Evolutionary conservation across 208 protist species (phyloP).

Genomic region (Angomonas deanei): DNA sequence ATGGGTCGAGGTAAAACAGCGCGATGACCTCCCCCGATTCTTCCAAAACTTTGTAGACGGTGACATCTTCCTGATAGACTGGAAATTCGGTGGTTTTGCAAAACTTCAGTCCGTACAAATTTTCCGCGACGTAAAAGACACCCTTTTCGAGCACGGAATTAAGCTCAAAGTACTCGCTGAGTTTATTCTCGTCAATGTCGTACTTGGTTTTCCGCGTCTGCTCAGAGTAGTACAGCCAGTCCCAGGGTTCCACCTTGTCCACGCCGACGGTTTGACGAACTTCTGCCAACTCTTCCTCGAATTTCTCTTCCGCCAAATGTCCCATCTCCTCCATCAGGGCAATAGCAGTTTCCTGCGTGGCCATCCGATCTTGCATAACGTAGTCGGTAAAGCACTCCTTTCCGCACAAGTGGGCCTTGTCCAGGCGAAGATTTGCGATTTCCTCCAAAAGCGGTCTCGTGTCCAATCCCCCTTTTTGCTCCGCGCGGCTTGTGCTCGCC

Average conservation of each 20-base stretch:
- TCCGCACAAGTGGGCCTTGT: constrained; percentile 38
- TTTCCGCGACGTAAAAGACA: constrained; percentile 44
- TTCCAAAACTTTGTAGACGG: constrained; percentile 36
- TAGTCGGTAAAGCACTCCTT: constrained; percentile 47
- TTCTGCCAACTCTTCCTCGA: constrained; percentile 20
- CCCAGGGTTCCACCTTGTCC: constrained; percentile 29
- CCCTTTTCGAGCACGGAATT: constrained; percentile 38
- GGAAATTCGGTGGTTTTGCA: constrained; percentile 33
- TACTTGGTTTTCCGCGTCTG: constrained; percentile 35
- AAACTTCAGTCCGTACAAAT: constrained; percentile 49
- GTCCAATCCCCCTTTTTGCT: constrained; percentile 24
- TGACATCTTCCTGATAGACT: constrained; percentile 39
- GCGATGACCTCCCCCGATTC: constrained; percentile 21
- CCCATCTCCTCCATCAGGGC: constrained; percentile 23
- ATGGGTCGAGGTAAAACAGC: constrained; percentile 47
- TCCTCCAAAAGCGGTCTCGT: constrained; percentile 23
- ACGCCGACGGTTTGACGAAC: constrained; percentile 14
- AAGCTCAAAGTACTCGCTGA: constrained; percentile 55
- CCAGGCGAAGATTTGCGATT: constrained; percentile 27
- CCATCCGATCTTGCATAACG: constrained; percentile 44
- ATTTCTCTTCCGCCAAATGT: neutral
- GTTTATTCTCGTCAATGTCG: constrained; percentile 39
- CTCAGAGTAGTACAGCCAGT: constrained; percentile 46
- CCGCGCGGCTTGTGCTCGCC: constrained; percentile 21
- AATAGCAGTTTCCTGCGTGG: constrained; percentile 18